Base-by-base conservation (phyloP, 129 eudicot species). In the Erigeron canadensis region DNA sequence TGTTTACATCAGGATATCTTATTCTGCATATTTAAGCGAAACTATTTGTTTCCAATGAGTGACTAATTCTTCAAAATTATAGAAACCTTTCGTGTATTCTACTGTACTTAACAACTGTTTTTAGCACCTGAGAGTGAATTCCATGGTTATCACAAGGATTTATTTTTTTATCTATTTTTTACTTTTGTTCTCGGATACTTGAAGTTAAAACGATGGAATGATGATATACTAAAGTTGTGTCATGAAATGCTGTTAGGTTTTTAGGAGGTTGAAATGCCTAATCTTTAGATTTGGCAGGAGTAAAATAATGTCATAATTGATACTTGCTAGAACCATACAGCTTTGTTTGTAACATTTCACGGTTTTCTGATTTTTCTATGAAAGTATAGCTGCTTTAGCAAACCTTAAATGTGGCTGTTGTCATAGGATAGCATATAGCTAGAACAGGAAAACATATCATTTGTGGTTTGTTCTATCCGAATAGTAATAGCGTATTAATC, bases 121-220 rank as follows among this genome's bases (percentile, higher is more conserved):
- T n/a, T n/a, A n/a, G n/a, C n/a, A n/a, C n/a, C n/a, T n/a, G n/a
- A n/a, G n/a, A n/a, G n/a, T n/a, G n/a, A n/a, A n/a, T n/a, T n/a
- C n/a, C n/a, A n/a, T n/a, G n/a, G 34, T 28, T 28, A 28, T 28
- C 34, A 28, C 34, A 2, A 28, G 37, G 37, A 63, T 16, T 63
- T 63, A 34, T 43, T 65, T 65, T 65, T 65, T 3, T 6, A 1
- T 50, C 15, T 43, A 44, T 19, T 43, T 19, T 43, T 7, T 42
- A 18, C 17, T 44, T 65, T 65, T 65, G 55, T 16, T 65, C 70
- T 65, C 41, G 22, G 55, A 44, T 43, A 22, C 34, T 21, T 65
- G 70, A 43, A 43, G 18, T 46, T 42, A 23, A 67, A 59, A 59
- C 6, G 5, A 19, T 67, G 43, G n/a, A 37, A 11, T 39, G 38